phyloP scores from a whole-genome alignment of 805 yeast species.

The Candida silvicultrix region DNA sequence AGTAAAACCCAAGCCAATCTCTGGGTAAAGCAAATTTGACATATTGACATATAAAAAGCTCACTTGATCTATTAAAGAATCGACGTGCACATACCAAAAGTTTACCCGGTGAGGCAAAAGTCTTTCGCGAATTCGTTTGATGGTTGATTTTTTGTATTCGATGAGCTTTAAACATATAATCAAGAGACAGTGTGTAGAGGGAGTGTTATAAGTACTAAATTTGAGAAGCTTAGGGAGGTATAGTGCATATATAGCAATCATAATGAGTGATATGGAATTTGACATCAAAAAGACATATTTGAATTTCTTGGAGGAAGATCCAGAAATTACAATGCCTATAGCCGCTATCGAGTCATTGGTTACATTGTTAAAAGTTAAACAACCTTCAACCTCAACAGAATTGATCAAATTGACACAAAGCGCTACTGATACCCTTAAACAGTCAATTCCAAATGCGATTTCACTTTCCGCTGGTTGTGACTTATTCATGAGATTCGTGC shows the following conservation, averaged over 20 bases:
- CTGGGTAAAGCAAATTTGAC: too few relatives aligned
- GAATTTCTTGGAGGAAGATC: slow-evolving; percentile 76
- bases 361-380: slow-evolving; percentile 70
- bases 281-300: slow-evolving; percentile 81
- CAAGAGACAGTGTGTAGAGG: too few relatives aligned
- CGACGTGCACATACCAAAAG: too few relatives aligned
- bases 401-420: slow-evolving; percentile 73
- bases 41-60: too few relatives aligned
- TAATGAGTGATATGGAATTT: slow-evolving; percentile 36
- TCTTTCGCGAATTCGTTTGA: too few relatives aligned
- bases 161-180: neutral
- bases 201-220: too few relatives aligned
- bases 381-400: slow-evolving; percentile 92
- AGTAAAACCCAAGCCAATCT: too few relatives aligned
- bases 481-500: slow-evolving; percentile 86
- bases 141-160: too few relatives aligned
- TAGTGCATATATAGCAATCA: too few relatives aligned
- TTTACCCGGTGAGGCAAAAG: too few relatives aligned
- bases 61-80: too few relatives aligned
- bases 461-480: slow-evolving; percentile 97
- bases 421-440: slow-evolving; percentile 69
- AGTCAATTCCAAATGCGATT: slow-evolving; percentile 82
- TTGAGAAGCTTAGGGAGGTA: too few relatives aligned
- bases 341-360: slow-evolving; percentile 97
- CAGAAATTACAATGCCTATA: slow-evolving; percentile 98